Base-by-base conservation (phyloP, 225 moss, liverwort and hornwort species). In the Sphagnum tenellum region DNA sequence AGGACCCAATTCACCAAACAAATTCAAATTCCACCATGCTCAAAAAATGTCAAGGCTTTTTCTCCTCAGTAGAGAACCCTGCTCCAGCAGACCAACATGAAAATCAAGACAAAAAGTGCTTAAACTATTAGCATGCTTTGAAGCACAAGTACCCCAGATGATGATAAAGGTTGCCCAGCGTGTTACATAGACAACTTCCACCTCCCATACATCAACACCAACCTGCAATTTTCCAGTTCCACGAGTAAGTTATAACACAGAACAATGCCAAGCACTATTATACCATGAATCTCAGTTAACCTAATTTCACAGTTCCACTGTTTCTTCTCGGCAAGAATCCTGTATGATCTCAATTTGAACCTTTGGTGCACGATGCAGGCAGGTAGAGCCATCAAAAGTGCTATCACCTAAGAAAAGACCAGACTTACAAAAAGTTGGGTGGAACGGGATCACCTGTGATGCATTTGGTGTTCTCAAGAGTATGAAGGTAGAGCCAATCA, bases 151-250 rank as follows among this genome's bases (percentile, higher is more conserved):
- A 84, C 76, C 78, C 84, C 81, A 84, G 44, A 84, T 61, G 64
- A 69, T 1, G 48, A 62, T 3, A 63, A 69, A 84, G 8, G 73
- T 78, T 6, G 61, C 44, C 81, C 78, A 84, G 4, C 78, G 81
- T 56, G 81, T 52, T 57, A 73, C 65, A 65, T 84, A 84, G n/a
- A 56, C 46, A 59, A 75, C 57, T 49, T 69, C 66, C 64, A 84
- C 71, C 65, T 84, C 71, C 84, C 84, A 84, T 49, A 78, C 48
- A 67, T 84, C 78, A 56, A 11, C 64, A 64, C 71, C 81, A 12
- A 70, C 75, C 78, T 81, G 78, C 66, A 75, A 29, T 4, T 44
- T 51, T 66, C 59, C 66, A 63, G 10, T 49, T 54, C 52, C 54
- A 56, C 0, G 29, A 29, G 29, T 29, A 29, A 29, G 29, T 29